Percentiles rank a stretch among this genome's conserved stretches.
phyloP scores from a whole-genome alignment of 257 asterid genomes.

The Marsdenia floribunda region DNA sequence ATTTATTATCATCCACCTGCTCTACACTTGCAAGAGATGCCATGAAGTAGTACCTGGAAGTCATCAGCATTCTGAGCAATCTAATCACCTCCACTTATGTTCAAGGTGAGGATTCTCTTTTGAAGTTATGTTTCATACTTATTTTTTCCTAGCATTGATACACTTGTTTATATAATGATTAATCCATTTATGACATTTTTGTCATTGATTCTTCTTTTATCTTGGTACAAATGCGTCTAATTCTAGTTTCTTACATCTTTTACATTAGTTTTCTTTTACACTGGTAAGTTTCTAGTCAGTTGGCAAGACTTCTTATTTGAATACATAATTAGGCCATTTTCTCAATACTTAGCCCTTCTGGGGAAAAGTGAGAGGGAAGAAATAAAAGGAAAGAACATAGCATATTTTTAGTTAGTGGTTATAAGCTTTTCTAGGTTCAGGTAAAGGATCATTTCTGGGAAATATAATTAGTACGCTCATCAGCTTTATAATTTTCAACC shows the following conservation, averaged over 20 bases:
- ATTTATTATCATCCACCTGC: conserved; percentile 56
- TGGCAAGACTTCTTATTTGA: background rate
- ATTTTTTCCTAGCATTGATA: conserved; percentile 9
- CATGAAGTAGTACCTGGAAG: conserved; percentile 47
- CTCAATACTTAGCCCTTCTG: background rate
- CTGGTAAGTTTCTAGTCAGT: background rate
- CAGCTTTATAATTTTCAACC: background rate
- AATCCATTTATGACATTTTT: background rate
- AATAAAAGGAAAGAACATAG: background rate
- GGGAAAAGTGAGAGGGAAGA: background rate
- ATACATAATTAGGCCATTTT: background rate
- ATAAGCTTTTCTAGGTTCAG: background rate
- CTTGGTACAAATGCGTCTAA: background rate
- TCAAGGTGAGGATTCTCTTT: conserved; percentile 37
- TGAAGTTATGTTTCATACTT: background rate
- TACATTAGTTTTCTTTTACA: background rate
- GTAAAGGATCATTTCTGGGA: background rate
- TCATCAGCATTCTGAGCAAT: conserved; percentile 51
- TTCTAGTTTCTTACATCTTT: background rate
- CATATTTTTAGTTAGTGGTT: background rate
- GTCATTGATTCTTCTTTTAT: background rate
- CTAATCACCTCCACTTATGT: conserved; percentile 53
- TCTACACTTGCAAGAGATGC: conserved; percentile 50
- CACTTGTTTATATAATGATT: background rate
- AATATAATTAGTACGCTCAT: background rate